Conservation (phyloP, 768 basidiomycete genomes). For the Leccinum variicolor region DNA sequence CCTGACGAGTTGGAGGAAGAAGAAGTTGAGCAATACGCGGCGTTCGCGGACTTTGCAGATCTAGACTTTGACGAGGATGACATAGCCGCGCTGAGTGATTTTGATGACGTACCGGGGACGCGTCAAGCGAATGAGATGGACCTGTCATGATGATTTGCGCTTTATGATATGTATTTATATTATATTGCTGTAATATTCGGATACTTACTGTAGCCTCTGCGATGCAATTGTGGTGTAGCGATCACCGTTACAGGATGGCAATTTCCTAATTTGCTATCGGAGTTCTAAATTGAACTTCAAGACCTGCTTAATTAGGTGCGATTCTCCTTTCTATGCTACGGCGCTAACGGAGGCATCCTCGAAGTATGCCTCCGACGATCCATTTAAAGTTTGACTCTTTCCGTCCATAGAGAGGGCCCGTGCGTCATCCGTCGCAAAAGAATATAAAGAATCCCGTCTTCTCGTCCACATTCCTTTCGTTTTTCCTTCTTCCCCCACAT, state of each 20-base stretch:
- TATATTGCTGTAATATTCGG: neutral
- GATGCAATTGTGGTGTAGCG: neutral
- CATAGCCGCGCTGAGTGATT: slow-evolving; percentile 17
- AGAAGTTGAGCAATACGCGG: slow-evolving; percentile 36
- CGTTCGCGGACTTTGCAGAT: slow-evolving; percentile 47
- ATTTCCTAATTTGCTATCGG: slow-evolving; percentile 16
- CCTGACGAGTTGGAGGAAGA: slow-evolving; percentile 53
- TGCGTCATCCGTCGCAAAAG: slow-evolving; percentile 23
- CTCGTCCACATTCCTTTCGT: slow-evolving; percentile 7
- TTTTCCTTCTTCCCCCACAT: slow-evolving; percentile 14
- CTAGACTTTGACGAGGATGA: slow-evolving; percentile 26
- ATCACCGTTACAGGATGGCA: slow-evolving; percentile 17
- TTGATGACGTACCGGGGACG: slow-evolving; percentile 12
- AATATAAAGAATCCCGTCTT: slow-evolving; percentile 24
- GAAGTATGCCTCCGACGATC: slow-evolving; percentile 20
- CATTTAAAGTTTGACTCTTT: slow-evolving; percentile 15
- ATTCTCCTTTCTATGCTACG: slow-evolving; percentile 12
- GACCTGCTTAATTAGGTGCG: slow-evolving; percentile 24
- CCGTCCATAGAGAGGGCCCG: slow-evolving; percentile 23
- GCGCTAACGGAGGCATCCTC: slow-evolving; percentile 22
- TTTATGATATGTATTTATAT: neutral
- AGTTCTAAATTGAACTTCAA: slow-evolving; percentile 24
- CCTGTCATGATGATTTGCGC: slow-evolving; percentile 13
- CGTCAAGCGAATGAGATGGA: slow-evolving; percentile 24
- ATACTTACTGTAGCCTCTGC: too few species aligned